Percentiles rank a stretch among this genome's conserved stretches.
Evolutionary conservation across 2,329 filamentous ascomycete genomes (phyloP).

Genomic region (Ascochyta koolunga): DNA sequence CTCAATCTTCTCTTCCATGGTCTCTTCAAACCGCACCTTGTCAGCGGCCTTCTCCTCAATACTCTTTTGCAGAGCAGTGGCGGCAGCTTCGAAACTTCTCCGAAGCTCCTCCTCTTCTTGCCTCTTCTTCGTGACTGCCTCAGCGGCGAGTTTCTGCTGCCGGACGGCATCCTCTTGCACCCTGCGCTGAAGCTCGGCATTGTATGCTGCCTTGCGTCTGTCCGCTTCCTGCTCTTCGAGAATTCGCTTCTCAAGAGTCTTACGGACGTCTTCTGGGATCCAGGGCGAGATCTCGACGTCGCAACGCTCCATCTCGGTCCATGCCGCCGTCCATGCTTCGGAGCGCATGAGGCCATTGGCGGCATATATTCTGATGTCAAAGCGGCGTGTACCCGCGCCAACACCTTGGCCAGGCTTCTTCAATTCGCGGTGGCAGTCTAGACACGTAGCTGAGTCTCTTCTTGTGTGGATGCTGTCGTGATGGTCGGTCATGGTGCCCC

Average conservation of each 20-base stretch:
- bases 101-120: conserved; percentile 34
- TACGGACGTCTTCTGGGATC: conserved; percentile 64
- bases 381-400: conserved; percentile 59
- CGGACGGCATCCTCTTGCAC: conserved; percentile 41
- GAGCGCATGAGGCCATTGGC: conserved; percentile 93
- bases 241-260: conserved; percentile 62
- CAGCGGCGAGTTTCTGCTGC: conserved; percentile 36
- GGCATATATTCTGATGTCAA: conserved; percentile 87
- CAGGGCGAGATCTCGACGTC: conserved; percentile 88
- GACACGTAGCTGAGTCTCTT: conserved; percentile 52
- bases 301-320: conserved; percentile 98
- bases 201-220: conserved; percentile 36
- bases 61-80: conserved; percentile 32
- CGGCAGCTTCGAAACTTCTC: conserved; percentile 35
- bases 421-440: conserved; percentile 54
- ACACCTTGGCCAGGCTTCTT: conserved; percentile 45
- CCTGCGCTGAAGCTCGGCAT: conserved; percentile 39
- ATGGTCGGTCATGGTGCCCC: conserved; percentile 42
- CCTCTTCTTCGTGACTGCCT: conserved; percentile 32
- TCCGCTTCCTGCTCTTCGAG: conserved; percentile 50
- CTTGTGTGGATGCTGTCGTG: conserved; percentile 29
- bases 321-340: conserved; percentile 90
- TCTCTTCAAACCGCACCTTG: conserved; percentile 36
- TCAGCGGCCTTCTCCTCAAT: conserved; percentile 37
- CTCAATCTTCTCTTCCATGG: conserved; percentile 35